phyloP scores from a whole-genome alignment of 495 filamentous ascomycete genomes.

The Trichoderma virens region DNA sequence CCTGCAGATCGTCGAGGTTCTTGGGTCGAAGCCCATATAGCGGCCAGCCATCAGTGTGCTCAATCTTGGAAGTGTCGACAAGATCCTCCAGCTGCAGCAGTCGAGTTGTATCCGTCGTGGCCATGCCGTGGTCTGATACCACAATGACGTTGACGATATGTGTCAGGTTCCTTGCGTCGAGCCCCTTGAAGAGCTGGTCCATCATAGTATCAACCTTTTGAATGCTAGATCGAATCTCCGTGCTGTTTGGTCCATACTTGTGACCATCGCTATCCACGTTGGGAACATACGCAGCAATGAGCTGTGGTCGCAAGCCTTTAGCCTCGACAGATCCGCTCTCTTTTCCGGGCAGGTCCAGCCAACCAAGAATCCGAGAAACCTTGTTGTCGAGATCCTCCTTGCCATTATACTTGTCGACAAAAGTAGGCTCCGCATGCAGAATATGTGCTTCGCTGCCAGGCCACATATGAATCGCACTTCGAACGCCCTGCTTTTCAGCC shows the following conservation, averaged over 20 bases:
- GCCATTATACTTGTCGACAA: conserved; percentile 76
- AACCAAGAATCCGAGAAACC: conserved; percentile 64
- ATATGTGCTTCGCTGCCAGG: conserved; percentile 85
- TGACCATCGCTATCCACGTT: conserved; percentile 84
- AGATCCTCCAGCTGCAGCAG: conserved; percentile 90
- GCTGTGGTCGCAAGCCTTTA: conserved; percentile 57
- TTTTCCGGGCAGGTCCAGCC: conserved; percentile 72
- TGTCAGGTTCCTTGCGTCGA: conserved; percentile 77
- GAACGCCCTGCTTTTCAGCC: conserved; percentile 69
- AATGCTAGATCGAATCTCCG: conserved; percentile 73
- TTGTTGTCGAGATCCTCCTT: conserved; percentile 66
- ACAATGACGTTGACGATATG: conserved; percentile 90
- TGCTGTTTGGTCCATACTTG: conserved; percentile 85
- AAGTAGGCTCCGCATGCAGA: conserved; percentile 56
- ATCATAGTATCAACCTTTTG: conserved; percentile 71
- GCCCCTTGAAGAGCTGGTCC: conserved; percentile 60
- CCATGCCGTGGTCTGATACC: conserved; percentile 99
- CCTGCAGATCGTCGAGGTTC: conserved; percentile 47
- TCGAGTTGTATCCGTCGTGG: conserved; percentile 73
- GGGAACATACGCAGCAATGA: conserved; percentile 92
- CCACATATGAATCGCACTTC: conserved; percentile 94
- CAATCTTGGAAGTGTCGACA: conserved; percentile 63
- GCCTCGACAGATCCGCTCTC: conserved; percentile 34
- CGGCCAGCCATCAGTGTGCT: conserved; percentile 91
- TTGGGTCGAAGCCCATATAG: conserved; percentile 80